Base-by-base conservation (phyloP, 129 eudicot species). In the Flaveria trinervia region DNA sequence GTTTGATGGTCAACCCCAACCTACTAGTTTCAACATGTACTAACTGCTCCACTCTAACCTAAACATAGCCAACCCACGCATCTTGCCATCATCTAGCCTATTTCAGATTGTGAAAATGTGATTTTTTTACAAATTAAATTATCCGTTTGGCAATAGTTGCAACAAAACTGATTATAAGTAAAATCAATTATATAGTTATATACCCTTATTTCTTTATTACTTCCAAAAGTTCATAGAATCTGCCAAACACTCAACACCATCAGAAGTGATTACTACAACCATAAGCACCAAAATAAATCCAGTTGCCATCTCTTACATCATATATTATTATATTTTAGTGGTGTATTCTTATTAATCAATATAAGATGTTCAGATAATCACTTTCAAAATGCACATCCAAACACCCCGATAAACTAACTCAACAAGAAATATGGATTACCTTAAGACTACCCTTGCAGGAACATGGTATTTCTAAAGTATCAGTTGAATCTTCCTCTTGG, bases 401-500 rank as follows among this genome's bases (percentile, higher is more conserved):
- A 46, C 39, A 8, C 55, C 0, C 20, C 9, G 16, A 45, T 22
- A 43, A 51, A 51, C 43, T 43, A n/a, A 9, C 57, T 26, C 4
- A 23, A 16, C 9, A 0, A 5, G 43, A 28, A 59, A 65, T 5
- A 28, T 10, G 57, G 46, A 23, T 52, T 85, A 91, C 99, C 99
- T 88, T 95, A 36, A 95, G 93, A 81, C 94, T 95, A 12, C 99
- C 99, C 68, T 88, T 87, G 85, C 98, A 94, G 82, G 87, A 85
- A 77, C 98, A 94, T 1, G 98, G 98, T 16, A 74, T 74, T 85
- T 94, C 98, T 77, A 94, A 83, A 71, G 79, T 83, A 46, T 77
- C 60, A 36, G 88, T 20, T 25, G 84, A 74, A 91, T 94, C 98
- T 76, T 94, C 98, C 14, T 94, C 98, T 82, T 91, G 97, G 85